These are phyloP conservation scores for Cladorrhinum sp. DNA, from an alignment of 2,329 filamentous ascomycete genomes.

Conservation along the genomic window DNA sequence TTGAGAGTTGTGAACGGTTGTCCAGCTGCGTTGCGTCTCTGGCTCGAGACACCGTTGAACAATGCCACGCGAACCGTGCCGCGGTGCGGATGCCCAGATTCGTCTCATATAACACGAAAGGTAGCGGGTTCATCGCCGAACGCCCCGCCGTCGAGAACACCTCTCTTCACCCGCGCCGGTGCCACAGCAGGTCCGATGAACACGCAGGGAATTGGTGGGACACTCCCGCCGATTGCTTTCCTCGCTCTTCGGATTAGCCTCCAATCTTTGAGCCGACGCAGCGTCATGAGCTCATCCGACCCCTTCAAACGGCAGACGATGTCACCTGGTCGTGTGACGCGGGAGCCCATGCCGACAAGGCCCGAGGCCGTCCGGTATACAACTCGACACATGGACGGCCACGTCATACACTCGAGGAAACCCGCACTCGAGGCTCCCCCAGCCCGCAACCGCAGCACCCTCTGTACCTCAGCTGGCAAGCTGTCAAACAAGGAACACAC, in stretches of 20 bases:
- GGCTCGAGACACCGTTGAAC: no score
- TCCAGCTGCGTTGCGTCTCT: no score
- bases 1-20: no score
- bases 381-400: slow-evolving; percentile 21
- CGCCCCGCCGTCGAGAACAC: slow-evolving; percentile 1
- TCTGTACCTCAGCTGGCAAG: slow-evolving; percentile 14
- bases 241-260: background rate
- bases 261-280: slow-evolving; percentile 10
- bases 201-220: slow-evolving; percentile 6
- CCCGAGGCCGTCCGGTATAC: slow-evolving; percentile 20
- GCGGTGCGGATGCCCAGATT: background rate
- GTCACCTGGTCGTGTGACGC: slow-evolving; percentile 18
- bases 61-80: no score
- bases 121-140: slow-evolving; percentile 11
- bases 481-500: slow-evolving; percentile 14
- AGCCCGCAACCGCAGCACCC: slow-evolving; percentile 16
- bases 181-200: slow-evolving; percentile 19
- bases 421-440: slow-evolving; percentile 10
- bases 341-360: slow-evolving; percentile 19
- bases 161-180: slow-evolving; percentile 17
- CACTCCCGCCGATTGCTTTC: background rate
- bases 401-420: slow-evolving; percentile 22
- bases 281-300: slow-evolving; percentile 16
- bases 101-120: slow-evolving; percentile 17
- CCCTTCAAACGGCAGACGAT: slow-evolving; percentile 20